phyloP scores from a whole-genome alignment of 176 grass and related monocot genomes.

The Rhipidocladum racemiflorum region DNA sequence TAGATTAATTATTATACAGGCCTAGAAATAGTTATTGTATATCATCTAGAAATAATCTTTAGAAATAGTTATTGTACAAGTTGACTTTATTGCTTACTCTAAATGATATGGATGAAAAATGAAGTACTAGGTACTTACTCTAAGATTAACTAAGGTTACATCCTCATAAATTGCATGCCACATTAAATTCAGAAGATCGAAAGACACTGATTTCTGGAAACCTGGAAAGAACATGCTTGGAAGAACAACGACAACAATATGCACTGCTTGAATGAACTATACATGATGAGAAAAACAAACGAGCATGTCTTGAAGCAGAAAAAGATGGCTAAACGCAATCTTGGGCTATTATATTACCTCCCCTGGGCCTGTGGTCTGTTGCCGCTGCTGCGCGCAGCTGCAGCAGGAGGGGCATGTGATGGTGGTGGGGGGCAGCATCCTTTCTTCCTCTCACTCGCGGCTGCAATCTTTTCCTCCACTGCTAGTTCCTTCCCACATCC shows the following conservation, averaged over 20 bases:
- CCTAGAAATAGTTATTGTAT: no score
- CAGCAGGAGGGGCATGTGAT: constrained; percentile 27
- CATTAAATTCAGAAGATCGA: not conserved
- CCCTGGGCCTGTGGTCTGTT: constrained; percentile 35
- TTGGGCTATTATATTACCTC: constrained; percentile 30
- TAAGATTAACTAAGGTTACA: not conserved
- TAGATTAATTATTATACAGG: no score
- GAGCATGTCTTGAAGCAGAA: not conserved
- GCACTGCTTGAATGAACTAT: not conserved
- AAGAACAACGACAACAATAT: not conserved
- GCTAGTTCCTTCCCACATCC: constrained; percentile 48
- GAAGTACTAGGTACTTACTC: no score
- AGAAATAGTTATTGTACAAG: no score
- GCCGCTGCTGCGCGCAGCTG: constrained; percentile 22
- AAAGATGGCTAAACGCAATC: not conserved
- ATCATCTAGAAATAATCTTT: no score
- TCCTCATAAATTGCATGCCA: not conserved
- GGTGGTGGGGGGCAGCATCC: constrained; percentile 44
- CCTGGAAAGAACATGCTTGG: not conserved
- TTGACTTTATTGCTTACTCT: no score
- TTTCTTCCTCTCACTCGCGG: constrained; percentile 44
- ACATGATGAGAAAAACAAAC: constrained; percentile 12
- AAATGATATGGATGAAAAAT: no score
- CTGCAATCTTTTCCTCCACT: constrained; percentile 34
- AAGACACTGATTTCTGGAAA: not conserved